phyloP scores from a whole-genome alignment of 2,329 filamentous ascomycete genomes.

The Pestalotiopsis sp. region DNA sequence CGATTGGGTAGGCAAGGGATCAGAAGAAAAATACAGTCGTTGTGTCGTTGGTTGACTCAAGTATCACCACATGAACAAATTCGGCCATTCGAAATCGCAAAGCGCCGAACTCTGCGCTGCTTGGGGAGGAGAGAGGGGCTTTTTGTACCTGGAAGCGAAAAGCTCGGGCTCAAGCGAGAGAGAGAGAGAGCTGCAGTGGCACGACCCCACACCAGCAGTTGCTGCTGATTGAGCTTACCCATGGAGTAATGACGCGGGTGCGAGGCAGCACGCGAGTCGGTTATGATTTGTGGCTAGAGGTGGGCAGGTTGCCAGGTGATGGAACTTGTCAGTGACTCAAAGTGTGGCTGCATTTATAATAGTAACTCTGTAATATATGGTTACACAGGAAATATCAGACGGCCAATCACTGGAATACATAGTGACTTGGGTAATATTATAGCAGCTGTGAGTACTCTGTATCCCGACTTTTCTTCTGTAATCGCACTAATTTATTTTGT shows the following conservation, averaged over 20 bases:
- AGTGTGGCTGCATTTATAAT: not conserved
- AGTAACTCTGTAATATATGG: not conserved
- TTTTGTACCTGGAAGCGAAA: conserved; percentile 16
- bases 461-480: no score
- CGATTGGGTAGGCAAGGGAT: not conserved
- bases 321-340: not conserved
- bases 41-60: not conserved
- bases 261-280: not conserved
- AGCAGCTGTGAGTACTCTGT: no score
- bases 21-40: not conserved
- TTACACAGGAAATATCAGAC: not conserved
- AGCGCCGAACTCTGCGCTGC: conserved; percentile 4
- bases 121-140: conserved; percentile 15
- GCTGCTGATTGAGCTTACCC: not conserved
- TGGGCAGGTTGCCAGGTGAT: not conserved
- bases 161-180: not conserved
- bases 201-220: not conserved
- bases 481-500: not conserved
- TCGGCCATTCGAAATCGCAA: conserved; percentile 1
- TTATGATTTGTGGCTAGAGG: not conserved
- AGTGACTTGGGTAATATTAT: no score
- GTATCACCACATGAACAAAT: not conserved
- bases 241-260: not conserved
- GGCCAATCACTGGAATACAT: no score
- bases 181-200: conserved; percentile 9